phyloP scores from a whole-genome alignment of 306 rosid genomes.

The Astragalus membranaceus region DNA sequence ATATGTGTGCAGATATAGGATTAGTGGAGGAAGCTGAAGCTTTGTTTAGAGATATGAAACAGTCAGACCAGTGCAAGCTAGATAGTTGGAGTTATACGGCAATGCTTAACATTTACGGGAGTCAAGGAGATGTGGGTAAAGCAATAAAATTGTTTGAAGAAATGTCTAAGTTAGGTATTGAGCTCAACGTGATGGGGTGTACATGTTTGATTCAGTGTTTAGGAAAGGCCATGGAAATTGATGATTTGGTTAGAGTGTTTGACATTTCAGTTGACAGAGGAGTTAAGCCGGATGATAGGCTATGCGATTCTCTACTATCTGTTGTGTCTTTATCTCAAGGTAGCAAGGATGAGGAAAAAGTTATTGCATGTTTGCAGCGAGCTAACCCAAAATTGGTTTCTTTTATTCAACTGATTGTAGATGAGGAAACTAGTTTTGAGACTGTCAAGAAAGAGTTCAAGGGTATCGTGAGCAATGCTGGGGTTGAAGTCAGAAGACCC shows the following conservation, averaged over 20 bases:
- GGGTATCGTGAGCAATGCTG: constrained; percentile 40
- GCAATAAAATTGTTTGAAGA: constrained; percentile 76
- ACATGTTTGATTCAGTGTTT: constrained; percentile 94
- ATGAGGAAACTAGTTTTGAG: constrained; percentile 50
- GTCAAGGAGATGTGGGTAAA: constrained; percentile 62
- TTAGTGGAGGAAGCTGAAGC: constrained; percentile 82
- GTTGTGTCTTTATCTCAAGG: constrained; percentile 56
- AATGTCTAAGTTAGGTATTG: constrained; percentile 55
- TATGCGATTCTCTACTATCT: constrained; percentile 76
- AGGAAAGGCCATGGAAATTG: constrained; percentile 67
- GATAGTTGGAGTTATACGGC: constrained; percentile 96
- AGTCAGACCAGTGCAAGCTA: constrained; percentile 44
- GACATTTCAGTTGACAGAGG: constrained; percentile 49
- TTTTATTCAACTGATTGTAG: constrained; percentile 44
- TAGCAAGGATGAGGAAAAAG: constrained; percentile 49
- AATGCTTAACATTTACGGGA: constrained; percentile 81
- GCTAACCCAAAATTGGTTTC: constrained; percentile 67
- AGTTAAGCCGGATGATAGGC: constrained; percentile 68
- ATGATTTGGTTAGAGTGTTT: constrained; percentile 58
- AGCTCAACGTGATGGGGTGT: constrained; percentile 82
- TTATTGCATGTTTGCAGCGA: constrained; percentile 57
- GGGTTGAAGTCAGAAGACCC: constrained; percentile 71
- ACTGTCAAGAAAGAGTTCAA: constrained; percentile 62
- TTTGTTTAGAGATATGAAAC: constrained; percentile 75
- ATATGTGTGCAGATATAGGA: constrained; percentile 94